Evolutionary conservation across 2,329 filamentous ascomycete genomes (phyloP).

Genomic region (Clarireedia sp.): DNA sequence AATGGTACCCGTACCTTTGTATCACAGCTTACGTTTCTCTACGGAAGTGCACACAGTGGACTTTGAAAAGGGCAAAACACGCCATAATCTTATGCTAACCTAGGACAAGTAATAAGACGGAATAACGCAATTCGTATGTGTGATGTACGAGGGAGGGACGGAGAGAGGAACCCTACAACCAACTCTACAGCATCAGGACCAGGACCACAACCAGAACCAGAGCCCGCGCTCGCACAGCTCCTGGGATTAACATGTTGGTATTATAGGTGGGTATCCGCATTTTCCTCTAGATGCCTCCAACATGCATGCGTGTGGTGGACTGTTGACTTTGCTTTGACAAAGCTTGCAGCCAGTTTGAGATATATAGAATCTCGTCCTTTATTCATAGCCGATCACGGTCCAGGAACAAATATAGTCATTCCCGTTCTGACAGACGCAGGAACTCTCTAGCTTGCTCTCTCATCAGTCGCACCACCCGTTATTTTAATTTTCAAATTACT

Average conservation of each 20-base stretch:
- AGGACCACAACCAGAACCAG: too few relatives aligned
- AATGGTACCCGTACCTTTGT: too few relatives aligned
- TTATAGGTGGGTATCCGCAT: constrained; percentile 5
- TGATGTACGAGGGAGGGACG: too few relatives aligned
- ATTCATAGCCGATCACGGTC: background rate
- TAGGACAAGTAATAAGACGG: too few relatives aligned
- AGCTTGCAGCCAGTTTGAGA: background rate
- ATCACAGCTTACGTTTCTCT: too few relatives aligned
- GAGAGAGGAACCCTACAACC: too few relatives aligned
- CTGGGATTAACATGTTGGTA: constrained; percentile 1
- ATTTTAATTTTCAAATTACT: background rate
- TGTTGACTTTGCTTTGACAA: background rate
- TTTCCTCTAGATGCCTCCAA: background rate
- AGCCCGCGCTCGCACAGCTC: background rate
- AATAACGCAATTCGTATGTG: too few relatives aligned
- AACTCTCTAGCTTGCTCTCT: background rate
- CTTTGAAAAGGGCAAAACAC: too few relatives aligned
- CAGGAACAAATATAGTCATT: background rate
- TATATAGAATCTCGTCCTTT: background rate
- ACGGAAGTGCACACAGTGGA: too few relatives aligned
- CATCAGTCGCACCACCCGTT: background rate
- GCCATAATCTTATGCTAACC: too few relatives aligned
- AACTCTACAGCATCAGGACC: too few relatives aligned
- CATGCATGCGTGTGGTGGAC: background rate
- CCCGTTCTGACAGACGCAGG: background rate